A percentile compares a stretch with the other conserved stretches of the same genome.
Evolutionary conservation across 2,329 filamentous ascomycete species (phyloP).

Genomic region (Juglanconis sp.): DNA sequence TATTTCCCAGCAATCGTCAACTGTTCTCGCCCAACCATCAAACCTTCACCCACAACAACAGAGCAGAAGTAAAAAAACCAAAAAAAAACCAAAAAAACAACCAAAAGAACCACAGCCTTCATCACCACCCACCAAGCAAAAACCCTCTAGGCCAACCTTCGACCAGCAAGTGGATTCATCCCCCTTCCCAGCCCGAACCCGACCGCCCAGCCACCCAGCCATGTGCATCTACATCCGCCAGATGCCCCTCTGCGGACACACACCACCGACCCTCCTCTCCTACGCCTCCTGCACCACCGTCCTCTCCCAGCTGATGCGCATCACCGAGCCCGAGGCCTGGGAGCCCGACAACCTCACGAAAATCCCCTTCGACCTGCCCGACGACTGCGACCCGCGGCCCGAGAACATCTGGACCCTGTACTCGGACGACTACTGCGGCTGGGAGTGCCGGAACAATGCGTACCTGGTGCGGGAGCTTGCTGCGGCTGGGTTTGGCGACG

Average conservation of each 20-base stretch:
- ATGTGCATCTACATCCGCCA: constrained; percentile 26
- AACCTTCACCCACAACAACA: too few relatives aligned
- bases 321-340: constrained; percentile 22
- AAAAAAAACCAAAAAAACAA: too few relatives aligned
- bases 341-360: constrained; percentile 6
- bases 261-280: constrained; percentile 18
- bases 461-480: not conserved
- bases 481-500: not conserved
- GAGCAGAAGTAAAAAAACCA: too few relatives aligned
- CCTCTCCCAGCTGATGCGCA: constrained; percentile 20
- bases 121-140: too few relatives aligned
- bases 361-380: constrained; percentile 21
- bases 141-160: too few relatives aligned
- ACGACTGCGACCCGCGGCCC: constrained; percentile 20
- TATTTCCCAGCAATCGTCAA: not conserved
- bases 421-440: constrained; percentile 25
- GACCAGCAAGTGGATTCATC: too few relatives aligned
- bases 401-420: constrained; percentile 17
- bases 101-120: too few relatives aligned
- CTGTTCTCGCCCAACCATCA: too few relatives aligned
- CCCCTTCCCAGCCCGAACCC: not conserved
- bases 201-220: not conserved
- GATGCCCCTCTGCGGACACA: constrained; percentile 23
- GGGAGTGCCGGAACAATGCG: constrained; percentile 26
- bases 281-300: constrained; percentile 23